phyloP scores from a whole-genome alignment of 768 basidiomycete genomes.

The Lactarius hengduanensis region DNA sequence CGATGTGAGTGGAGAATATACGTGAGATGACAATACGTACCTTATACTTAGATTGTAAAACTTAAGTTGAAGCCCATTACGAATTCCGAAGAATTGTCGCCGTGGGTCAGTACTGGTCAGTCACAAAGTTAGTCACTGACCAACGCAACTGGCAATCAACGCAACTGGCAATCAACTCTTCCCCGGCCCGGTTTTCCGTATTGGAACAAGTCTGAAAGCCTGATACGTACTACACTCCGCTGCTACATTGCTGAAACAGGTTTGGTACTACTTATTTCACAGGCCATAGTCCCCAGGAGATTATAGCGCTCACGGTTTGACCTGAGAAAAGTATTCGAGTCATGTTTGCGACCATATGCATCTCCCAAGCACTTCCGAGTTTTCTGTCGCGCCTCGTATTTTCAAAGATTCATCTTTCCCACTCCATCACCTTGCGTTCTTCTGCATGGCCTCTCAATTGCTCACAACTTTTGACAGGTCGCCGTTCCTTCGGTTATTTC shows the following conservation, averaged over 20 bases:
- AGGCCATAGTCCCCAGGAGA: neutral
- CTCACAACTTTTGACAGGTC: neutral
- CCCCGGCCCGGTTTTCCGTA: neutral
- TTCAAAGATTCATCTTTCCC: neutral
- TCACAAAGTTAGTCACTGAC: neutral
- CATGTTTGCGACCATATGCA: neutral
- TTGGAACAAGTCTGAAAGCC: neutral
- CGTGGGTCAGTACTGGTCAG: neutral
- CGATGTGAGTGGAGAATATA: neutral
- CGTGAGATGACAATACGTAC: slow-evolving; percentile 8
- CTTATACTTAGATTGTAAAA: slow-evolving; percentile 15
- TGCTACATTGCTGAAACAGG: neutral
- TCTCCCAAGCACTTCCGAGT: neutral
- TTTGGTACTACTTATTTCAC: neutral
- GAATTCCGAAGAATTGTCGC: slow-evolving; percentile 9
- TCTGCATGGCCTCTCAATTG: neutral
- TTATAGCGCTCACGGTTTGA: neutral
- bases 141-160: neutral
- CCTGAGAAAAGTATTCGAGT: neutral
- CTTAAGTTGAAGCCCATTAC: slow-evolving; percentile 22
- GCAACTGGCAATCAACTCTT: neutral
- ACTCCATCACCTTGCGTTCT: neutral
- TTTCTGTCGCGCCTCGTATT: neutral
- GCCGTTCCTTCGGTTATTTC: neutral
- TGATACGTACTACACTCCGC: neutral